Percentiles rank a stretch among this genome's conserved stretches.
Conservation (phyloP, 345 rosid genomes). For the Melaleuca quinquenervia region DNA sequence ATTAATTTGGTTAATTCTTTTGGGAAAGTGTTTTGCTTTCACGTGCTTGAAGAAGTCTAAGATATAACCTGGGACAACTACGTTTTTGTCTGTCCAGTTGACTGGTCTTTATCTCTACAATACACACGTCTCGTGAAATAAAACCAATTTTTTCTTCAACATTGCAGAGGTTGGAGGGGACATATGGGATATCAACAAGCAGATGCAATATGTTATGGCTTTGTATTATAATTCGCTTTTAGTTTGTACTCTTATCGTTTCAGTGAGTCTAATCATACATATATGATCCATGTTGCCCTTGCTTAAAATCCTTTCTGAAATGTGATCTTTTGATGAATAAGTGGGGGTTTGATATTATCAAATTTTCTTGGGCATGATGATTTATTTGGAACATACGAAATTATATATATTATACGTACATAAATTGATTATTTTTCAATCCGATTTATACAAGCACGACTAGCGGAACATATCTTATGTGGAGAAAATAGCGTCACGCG, state of each 20-base stretch:
- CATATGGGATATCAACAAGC: constrained; percentile 47
- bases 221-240: background rate
- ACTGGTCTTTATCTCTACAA: background rate
- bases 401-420: background rate
- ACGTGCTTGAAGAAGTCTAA: background rate
- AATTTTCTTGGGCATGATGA: background rate
- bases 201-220: background rate
- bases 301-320: background rate
- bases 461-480: background rate
- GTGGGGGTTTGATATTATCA: background rate
- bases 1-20: background rate
- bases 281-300: background rate
- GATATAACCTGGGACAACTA: background rate
- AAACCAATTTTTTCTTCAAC: background rate
- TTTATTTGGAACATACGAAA: background rate
- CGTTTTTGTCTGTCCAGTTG: background rate
- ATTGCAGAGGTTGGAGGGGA: constrained; percentile 47
- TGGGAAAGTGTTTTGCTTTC: background rate
- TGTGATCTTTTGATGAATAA: background rate
- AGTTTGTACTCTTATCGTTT: background rate
- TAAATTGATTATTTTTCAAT: background rate
- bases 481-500: too few relatives aligned
- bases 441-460: background rate
- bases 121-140: background rate
- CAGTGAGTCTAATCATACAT: too few relatives aligned